Evolutionary conservation across 2,329 filamentous ascomycete genomes (phyloP), one percentile per base, ranked within the genome.

Genomic region (Calonectria hongkongensis): DNA sequence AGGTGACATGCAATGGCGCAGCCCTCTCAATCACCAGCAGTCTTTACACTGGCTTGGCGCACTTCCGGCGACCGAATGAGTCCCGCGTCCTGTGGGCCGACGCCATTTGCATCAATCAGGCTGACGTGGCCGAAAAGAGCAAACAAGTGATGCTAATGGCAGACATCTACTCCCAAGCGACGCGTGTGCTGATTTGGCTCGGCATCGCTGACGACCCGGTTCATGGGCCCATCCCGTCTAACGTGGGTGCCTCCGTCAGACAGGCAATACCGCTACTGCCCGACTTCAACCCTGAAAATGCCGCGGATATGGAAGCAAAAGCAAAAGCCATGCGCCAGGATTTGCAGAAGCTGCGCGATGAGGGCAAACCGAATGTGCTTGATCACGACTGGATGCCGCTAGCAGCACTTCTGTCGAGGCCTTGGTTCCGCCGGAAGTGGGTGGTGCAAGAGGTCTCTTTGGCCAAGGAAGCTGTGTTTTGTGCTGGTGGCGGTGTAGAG

Each of bases 51-150:
- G 68, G 68, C 2, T 27, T 73, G 3, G 45, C 41, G n/a, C 72
- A 47, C 4, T 51, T 73, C 1, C 69, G 72, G 7, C 10, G 28
- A 7, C 45, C 28, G 3, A 33, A 73, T 12, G 30, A 15, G 7
- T 39, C 48, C 0, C 25, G 72, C 15, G 63, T 64, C 1, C n/a
- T 73, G 8, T 73, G 72, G 72, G 66, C 62, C 13, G 68, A 73
- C 10, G 68, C 70, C 4, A 33, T 73, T 4, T 73, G 72, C 21
- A 73, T 73, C 50, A 67, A 73, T 33, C 72, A 73, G 15, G 45
- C 36, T 16, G 60, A 73, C 16, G 50, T 67, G 15, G 27, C n/a
- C 15, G 71, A 73, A 41, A 67, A 66, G 7, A 58, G 62, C 12
- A 15, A 16, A 3, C 71, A 73, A 45, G 71, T 73, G 18, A 30